A percentile compares a stretch with the other conserved stretches of the same genome.
Conservation (phyloP, 441 rosid species). For the Sinapis alba region DNA sequence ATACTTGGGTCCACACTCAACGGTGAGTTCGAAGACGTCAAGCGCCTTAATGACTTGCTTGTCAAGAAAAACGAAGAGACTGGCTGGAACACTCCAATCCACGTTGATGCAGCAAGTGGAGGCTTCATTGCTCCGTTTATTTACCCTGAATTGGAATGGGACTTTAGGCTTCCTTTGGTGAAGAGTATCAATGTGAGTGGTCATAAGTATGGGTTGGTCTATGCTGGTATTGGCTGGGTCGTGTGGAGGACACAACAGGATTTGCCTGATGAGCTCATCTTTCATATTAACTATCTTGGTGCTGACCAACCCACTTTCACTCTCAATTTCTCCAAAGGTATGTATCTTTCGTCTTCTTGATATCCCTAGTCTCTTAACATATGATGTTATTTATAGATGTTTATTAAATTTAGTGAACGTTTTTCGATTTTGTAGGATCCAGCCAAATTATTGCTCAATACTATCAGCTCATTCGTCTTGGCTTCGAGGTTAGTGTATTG, state of each 20-base stretch:
- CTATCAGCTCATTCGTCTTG: constrained; percentile 80
- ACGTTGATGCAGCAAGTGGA: constrained; percentile 91
- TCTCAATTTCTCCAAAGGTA: constrained; percentile 89
- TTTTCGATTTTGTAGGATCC: constrained; percentile 54
- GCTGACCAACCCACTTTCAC: constrained; percentile 91
- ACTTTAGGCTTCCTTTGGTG: constrained; percentile 79
- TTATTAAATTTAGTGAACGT: background rate
- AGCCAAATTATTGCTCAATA: constrained; percentile 91
- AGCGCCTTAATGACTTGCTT: constrained; percentile 72
- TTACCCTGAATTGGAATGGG: constrained; percentile 89
- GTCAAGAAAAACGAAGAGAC: constrained; percentile 69
- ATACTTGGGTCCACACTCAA: constrained; percentile 84
- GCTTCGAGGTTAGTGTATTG: constrained; percentile 53
- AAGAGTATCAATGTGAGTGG: constrained; percentile 89
- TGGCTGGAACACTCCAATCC: constrained; percentile 90
- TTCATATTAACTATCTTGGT: constrained; percentile 88
- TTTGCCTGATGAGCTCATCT: constrained; percentile 87
- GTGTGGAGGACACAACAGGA: constrained; percentile 82
- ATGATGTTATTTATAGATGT: background rate
- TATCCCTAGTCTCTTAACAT: background rate
- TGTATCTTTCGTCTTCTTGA: background rate
- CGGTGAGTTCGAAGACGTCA: constrained; percentile 88
- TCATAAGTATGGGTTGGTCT: constrained; percentile 85
- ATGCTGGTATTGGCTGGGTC: constrained; percentile 90
- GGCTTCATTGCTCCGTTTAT: constrained; percentile 86